Evolutionary conservation across 768 basidiomycete species (phyloP), one percentile per base, ranked within the genome.

Genomic region (Lactarius trivialis): DNA sequence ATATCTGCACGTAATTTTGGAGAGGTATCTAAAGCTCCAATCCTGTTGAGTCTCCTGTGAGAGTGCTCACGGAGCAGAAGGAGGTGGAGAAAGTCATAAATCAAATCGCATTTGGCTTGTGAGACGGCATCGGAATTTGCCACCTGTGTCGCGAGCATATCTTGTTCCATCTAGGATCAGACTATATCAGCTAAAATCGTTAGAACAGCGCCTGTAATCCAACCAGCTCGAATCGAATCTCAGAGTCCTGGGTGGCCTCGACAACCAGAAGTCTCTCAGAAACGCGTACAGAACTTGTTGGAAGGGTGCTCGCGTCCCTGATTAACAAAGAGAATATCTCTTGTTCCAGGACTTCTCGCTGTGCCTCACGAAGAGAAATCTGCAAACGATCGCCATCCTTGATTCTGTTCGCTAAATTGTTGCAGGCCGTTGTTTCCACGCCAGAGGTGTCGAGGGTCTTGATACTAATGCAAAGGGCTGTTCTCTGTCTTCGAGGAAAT

Each of bases 261-360:
- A 93, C 81, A 36, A 82, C 81, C 32, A 93, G 85, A 43, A 88
- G 76, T 37, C 88, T 81, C 70, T 93, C 91, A 3, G 89, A 86
- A 6, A 93, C 89, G 28, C 84, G 81, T 12, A 88, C 88, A 34
- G 87, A 84, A 4, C 87, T 87, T 0, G 87, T 89, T 15, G 89
- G 86, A 11, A 93, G 76, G 62, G 71, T 81, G 59, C 86, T 85
- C n/a, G 89, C 88, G 73, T 93, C 91, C 69, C 76, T 80, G 43
- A 91, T 87, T 24, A 93, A 76, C 24, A 83, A 69, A 3, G 84
- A 76, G 65, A 91, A 93, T 41, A 93, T 85, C 69, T 93, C 91
- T 69, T 88, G 85, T 60, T 93, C 89, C 6, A 91, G 79, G 15
- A 85, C 77, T 71, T 92, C 91, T 56, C 77, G 78, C 69, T 92